Conservation (phyloP, 768 basidiomycete species). For the Lactarius hatsudake region DNA sequence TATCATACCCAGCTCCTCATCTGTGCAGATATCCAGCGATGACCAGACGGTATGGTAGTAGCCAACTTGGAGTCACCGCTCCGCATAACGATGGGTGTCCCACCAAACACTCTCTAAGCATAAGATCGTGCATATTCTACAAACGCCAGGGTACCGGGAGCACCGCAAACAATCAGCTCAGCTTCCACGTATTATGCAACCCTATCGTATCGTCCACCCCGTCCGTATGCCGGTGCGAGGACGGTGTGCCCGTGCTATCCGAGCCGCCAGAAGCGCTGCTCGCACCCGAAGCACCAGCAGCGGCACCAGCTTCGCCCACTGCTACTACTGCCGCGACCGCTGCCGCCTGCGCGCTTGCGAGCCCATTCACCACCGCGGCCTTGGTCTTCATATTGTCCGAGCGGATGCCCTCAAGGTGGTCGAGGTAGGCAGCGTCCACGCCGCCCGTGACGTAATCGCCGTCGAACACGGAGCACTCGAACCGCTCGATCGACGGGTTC, state of each 20-base stretch:
- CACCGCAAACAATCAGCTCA: not conserved
- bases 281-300: conserved; percentile 12
- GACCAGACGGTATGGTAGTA: too few species aligned
- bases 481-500: conserved; percentile 70
- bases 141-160: not conserved
- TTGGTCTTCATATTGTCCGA: conserved; percentile 79
- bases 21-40: too few species aligned
- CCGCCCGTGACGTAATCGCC: conserved; percentile 96
- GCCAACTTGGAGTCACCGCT: too few species aligned
- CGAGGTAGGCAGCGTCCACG: conserved; percentile 80
- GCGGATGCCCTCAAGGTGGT: conserved; percentile 68
- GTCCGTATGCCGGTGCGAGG: conserved; percentile 47
- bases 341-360: conserved; percentile 35
- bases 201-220: conserved; percentile 77
- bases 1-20: too few species aligned
- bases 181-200: conserved; percentile 69
- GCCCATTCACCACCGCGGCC: conserved; percentile 31
- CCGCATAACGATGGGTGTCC: not conserved
- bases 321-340: conserved; percentile 33
- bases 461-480: conserved; percentile 98
- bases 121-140: not conserved
- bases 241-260: conserved; percentile 23
- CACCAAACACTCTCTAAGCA: not conserved
- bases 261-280: conserved; percentile 26
- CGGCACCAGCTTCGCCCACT: conserved; percentile 22